phyloP scores from a whole-genome alignment of 805 yeast species.

The Wickerhamiella brachini region DNA sequence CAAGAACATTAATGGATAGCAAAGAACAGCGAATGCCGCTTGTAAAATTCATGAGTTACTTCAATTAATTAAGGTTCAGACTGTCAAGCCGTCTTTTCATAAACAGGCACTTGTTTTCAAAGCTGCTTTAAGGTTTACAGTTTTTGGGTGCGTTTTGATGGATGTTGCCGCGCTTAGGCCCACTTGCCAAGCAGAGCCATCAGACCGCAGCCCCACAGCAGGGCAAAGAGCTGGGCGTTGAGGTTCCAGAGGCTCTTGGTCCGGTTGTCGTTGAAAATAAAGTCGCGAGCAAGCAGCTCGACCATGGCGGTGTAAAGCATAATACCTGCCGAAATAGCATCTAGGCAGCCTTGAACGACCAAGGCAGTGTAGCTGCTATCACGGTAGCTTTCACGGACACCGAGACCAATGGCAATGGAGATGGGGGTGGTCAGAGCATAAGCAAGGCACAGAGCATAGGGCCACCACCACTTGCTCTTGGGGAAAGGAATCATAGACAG shows the following conservation, averaged over 20 bases:
- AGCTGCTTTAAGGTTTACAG: background rate
- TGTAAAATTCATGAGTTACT: too few species aligned
- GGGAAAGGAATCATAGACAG: slow-evolving; percentile 49
- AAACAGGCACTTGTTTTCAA: too few species aligned
- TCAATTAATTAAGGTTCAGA: background rate
- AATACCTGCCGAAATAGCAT: slow-evolving; percentile 59
- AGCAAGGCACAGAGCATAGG: slow-evolving; percentile 36
- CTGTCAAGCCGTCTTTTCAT: too few species aligned
- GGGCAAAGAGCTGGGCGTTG: slow-evolving; percentile 28
- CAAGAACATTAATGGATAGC: too few species aligned
- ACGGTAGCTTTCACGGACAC: slow-evolving; percentile 46
- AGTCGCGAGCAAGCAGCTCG: slow-evolving; percentile 64
- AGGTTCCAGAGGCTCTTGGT: slow-evolving; percentile 31
- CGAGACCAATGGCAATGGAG: slow-evolving; percentile 61
- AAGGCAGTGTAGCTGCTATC: slow-evolving; percentile 40
- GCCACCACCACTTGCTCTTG: slow-evolving; percentile 30
- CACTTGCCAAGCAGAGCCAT: slow-evolving; percentile 69
- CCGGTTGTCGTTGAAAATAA: slow-evolving; percentile 33
- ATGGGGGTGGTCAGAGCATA: slow-evolving; percentile 54
- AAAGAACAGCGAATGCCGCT: too few species aligned
- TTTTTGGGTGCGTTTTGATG: background rate
- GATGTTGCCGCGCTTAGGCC: slow-evolving; percentile 32
- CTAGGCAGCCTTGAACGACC: slow-evolving; percentile 50
- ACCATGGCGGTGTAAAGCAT: slow-evolving; percentile 60
- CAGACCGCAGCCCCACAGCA: slow-evolving; percentile 46